Evolutionary conservation across 2,329 filamentous ascomycete genomes (phyloP).

Genomic region (Paracoccidioides brasiliensis): DNA sequence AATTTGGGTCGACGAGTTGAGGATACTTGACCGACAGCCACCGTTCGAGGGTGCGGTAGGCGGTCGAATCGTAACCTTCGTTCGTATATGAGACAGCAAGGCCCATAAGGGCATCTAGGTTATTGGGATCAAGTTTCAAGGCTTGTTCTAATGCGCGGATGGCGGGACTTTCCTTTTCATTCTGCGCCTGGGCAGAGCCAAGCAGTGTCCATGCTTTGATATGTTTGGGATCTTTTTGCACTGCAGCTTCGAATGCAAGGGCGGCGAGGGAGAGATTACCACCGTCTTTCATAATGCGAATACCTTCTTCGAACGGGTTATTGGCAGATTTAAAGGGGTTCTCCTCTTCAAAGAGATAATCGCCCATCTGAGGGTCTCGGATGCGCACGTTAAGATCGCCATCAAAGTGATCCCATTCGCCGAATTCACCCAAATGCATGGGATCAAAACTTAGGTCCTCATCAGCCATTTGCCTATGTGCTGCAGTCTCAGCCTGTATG

Average conservation of each 20-base stretch:
- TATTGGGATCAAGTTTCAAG: conserved; percentile 73
- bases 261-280: conserved; percentile 90
- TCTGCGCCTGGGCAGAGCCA: conserved; percentile 87
- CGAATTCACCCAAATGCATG: conserved; percentile 55
- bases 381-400: conserved; percentile 52
- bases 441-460: conserved; percentile 45
- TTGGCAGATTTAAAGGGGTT: conserved; percentile 72
- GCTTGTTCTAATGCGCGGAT: conserved; percentile 89
- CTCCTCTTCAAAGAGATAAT: conserved; percentile 89
- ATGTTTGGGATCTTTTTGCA: conserved; percentile 77
- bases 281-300: conserved; percentile 83
- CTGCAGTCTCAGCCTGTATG: conserved; percentile 33
- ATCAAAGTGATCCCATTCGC: conserved; percentile 70
- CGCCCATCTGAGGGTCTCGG: conserved; percentile 65
- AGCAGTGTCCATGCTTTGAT: conserved; percentile 89
- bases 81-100: conserved; percentile 96
- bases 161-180: conserved; percentile 93
- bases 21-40: conserved; percentile 97
- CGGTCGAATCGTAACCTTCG: conserved; percentile 93
- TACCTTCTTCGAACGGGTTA: conserved; percentile 84
- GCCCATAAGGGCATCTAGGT: conserved; percentile 83
- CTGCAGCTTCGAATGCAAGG: conserved; percentile 87
- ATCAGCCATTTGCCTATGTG: conserved; percentile 46
- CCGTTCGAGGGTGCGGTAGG: conserved; percentile 88
- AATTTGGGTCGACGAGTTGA: conserved; percentile 56